These are phyloP conservation scores for Ensete glaucum DNA, from an alignment of 176 grass and related monocot species.

Conservation along the genomic window DNA sequence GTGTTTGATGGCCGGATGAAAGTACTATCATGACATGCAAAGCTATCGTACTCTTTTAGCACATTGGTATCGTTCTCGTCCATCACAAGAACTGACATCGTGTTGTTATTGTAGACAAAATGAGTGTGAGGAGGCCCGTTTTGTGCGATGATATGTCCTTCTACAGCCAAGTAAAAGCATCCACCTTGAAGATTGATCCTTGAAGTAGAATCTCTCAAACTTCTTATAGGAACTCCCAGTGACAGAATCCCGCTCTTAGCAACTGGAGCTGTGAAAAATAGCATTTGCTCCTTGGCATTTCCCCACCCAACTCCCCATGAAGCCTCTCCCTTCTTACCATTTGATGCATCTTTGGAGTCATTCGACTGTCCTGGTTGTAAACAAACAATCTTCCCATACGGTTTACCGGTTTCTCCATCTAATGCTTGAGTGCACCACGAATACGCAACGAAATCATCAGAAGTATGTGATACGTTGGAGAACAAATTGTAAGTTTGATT, in stretches of 20 bases:
- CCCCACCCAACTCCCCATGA: conserved; percentile 7
- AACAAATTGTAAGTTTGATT: neutral
- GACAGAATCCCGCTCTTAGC: neutral
- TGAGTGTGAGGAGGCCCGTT: neutral
- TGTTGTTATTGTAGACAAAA: neutral
- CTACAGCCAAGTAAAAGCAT: neutral
- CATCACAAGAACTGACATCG: neutral
- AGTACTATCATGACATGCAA: neutral
- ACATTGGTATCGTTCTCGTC: neutral
- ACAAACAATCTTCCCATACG: neutral
- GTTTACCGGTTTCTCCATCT: neutral
- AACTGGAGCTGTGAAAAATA: conserved; percentile 1
- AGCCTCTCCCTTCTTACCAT: conserved; percentile 3
- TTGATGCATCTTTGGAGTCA: neutral
- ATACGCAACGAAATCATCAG: neutral
- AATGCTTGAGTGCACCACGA: neutral
- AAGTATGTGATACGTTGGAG: neutral
- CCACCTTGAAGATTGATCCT: neutral
- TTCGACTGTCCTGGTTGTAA: neutral
- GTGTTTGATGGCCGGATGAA: neutral
- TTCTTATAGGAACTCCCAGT: neutral
- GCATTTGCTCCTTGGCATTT: neutral
- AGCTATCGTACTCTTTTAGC: neutral
- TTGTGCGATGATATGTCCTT: neutral
- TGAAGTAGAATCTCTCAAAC: neutral